Percentiles rank a stretch among this genome's conserved stretches.
phyloP scores from a whole-genome alignment of 2,329 filamentous ascomycete genomes.

The Pestalotiopsis sp. region DNA sequence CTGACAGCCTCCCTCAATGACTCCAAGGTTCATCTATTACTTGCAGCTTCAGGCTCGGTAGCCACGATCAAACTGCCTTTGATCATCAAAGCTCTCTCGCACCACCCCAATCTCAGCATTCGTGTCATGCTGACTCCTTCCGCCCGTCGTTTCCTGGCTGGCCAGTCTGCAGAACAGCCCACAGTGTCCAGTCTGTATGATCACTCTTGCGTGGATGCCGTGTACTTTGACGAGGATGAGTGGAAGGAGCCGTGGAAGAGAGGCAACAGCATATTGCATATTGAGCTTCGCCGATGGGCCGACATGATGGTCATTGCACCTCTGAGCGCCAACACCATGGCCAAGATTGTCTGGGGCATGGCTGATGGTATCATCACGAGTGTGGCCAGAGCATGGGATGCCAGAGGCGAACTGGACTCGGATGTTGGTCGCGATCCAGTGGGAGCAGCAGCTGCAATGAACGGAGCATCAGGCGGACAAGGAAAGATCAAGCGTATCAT shows the following conservation, averaged over 20 bases:
- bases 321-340: slow-evolving; percentile 81
- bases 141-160: slow-evolving; percentile 74
- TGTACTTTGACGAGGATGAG: slow-evolving; percentile 86
- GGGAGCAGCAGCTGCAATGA: slow-evolving; percentile 14
- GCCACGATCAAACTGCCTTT: slow-evolving; percentile 82
- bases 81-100: slow-evolving; percentile 62
- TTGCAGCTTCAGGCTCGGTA: slow-evolving; percentile 73
- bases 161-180: slow-evolving; percentile 79
- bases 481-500: slow-evolving; percentile 66
- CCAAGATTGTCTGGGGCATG: slow-evolving; percentile 79
- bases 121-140: slow-evolving; percentile 80
- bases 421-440: slow-evolving; percentile 16
- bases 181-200: slow-evolving; percentile 58
- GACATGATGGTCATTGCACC: slow-evolving; percentile 81
- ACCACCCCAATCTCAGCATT: slow-evolving; percentile 65
- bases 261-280: slow-evolving; percentile 83
- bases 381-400: slow-evolving; percentile 88
- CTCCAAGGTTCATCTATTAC: slow-evolving; percentile 61
- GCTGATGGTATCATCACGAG: slow-evolving; percentile 75
- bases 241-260: slow-evolving; percentile 80
- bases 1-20: slow-evolving; percentile 43
- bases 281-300: slow-evolving; percentile 83
- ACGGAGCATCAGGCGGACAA: slow-evolving; percentile 15
- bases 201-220: slow-evolving; percentile 74
- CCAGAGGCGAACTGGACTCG: slow-evolving; percentile 59